Base-by-base conservation (phyloP, 2,329 filamentous ascomycete species). In the Penicillium sp. region DNA sequence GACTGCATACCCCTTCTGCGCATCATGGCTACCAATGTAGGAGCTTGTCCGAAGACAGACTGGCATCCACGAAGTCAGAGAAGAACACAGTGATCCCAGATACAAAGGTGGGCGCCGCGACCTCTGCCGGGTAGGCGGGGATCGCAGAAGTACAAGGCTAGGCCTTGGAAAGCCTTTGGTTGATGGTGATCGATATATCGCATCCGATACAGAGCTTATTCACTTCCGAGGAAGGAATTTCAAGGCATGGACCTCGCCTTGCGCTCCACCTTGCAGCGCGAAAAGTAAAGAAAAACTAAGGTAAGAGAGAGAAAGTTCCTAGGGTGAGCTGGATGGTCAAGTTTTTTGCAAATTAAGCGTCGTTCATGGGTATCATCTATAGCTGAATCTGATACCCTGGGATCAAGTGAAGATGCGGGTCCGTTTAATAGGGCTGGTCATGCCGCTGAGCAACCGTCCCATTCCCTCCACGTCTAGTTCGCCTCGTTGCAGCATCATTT, bases 181-280 rank as follows among this genome's bases (percentile, higher is more conserved):
- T 29, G 41, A 63, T 58, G 53, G 56, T 62, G 4, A 18, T 79
- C 71, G 66, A 78, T 80, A 69, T 80, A 69, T 78, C 77, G 77
- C 77, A 70, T 73, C 75, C 72, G 77, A 80, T 80, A 80, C 77
- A 79, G 77, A 79, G 77, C 77, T 74, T 74, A 75, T 74, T 71
- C 70, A 59, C 60, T 57, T 59, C 61, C 57, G 59, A 60, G 53
- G 57, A 62, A 67, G 65, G 68, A 72, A 74, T 75, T 75, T 77
- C 75, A 78, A 77, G 77, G 76, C 75, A 79, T 77, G 71, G 70
- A 71, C 67, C 77, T 79, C 77, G 75, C 77, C 77, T 79, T 77
- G 76, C 71, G 77, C 78, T 79, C 78, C 77, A 80, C 78, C 78
- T 79, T 76, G 72, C 76, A 74, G 75, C 73, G 77, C 77, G 77